Conservation (phyloP, 2,329 filamentous ascomycete species). For the Fusarium sp. region DNA sequence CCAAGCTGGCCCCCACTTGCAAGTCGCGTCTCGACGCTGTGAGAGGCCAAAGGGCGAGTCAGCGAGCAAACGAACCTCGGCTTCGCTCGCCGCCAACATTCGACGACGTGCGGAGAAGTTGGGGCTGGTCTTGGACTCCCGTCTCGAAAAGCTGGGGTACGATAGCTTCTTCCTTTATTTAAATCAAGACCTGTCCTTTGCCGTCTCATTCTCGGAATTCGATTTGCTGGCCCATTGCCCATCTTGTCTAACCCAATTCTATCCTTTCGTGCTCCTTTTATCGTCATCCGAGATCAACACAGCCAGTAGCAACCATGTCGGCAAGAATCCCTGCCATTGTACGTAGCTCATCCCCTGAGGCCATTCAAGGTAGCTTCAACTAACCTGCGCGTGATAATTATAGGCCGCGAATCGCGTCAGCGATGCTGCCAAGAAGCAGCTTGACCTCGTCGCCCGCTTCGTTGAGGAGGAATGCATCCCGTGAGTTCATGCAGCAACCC, state of each 20-base stretch:
- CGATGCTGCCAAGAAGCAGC: slow-evolving; percentile 85
- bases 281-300: slow-evolving; percentile 18
- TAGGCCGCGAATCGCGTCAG: slow-evolving; percentile 76
- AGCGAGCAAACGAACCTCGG: slow-evolving; percentile 45
- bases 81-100: slow-evolving; percentile 36
- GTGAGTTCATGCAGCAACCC: slow-evolving; percentile 58
- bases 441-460: slow-evolving; percentile 94
- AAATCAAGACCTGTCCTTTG: too few relatives aligned
- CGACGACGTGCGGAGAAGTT: slow-evolving; percentile 49
- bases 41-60: slow-evolving; percentile 33
- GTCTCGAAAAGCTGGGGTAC: slow-evolving; percentile 25
- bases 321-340: slow-evolving; percentile 55
- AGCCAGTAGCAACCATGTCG: slow-evolving; percentile 46
- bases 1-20: slow-evolving; percentile 23
- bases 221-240: slow-evolving; percentile 5
- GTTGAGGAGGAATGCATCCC: slow-evolving; percentile 96
- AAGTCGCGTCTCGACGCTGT: slow-evolving; percentile 6
- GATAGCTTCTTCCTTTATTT: slow-evolving; percentile 7
- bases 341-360: slow-evolving; percentile 15
- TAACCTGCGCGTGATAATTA: slow-evolving; percentile 7
- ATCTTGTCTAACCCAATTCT: not conserved
- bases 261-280: slow-evolving; percentile 7
- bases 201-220: not conserved
- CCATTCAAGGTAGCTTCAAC: not conserved
- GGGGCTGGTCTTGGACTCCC: slow-evolving; percentile 30